Base-by-base conservation (phyloP, 1,284 basidiomycete species). In the Fomitopsis schrenkii region DNA sequence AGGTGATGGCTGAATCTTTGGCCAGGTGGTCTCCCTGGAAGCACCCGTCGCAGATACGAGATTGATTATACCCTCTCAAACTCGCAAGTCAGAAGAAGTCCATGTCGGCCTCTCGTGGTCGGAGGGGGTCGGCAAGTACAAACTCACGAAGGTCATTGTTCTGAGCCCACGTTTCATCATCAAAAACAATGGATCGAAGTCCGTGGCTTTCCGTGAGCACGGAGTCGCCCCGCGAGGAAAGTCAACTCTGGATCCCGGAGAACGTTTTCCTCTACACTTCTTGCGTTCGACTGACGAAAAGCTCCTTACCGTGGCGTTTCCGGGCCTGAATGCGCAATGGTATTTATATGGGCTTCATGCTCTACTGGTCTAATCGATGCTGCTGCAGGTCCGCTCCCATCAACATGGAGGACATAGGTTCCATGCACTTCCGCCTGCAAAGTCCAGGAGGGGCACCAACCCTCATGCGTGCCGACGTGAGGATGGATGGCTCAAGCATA, bases 71-170 rank as follows among this genome's bases (percentile, higher is more conserved):
- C 82, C 88, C 2, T 88, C 90, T 2, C 79, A 84, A 53, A 81
- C 80, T 41, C 84, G 85, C 60, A 90, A 83, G 68, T 78, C 85
- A n/a, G 89, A 91, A 57, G 92, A 96, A 72, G 84, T 91, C 63
- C 93, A 96, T 70, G 77, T 95, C 41, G 97, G 97, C 6, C 72
- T 99, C 57, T 97, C 95, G 5, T 98, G 97, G 83, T 84, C 87
- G 22, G 96, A 98, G 73, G 97, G 97, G 4, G 78, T 91, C 30
- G 97, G 97, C 54, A 97, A 96, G 81, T 99, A 98, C 77, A 98
- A 98, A 74, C 79, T 99, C 54, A 91, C 91, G 33, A 98, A 98
- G 77, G 92, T 98, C 64, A 90, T 99, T 70, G 97, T 94, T 1
- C 79, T 99, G 44, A 83, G 91, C 6, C 97, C 97, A 14, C 86